Conservation (phyloP, 176 grass and related monocot genomes). For the Musa beccarii region DNA sequence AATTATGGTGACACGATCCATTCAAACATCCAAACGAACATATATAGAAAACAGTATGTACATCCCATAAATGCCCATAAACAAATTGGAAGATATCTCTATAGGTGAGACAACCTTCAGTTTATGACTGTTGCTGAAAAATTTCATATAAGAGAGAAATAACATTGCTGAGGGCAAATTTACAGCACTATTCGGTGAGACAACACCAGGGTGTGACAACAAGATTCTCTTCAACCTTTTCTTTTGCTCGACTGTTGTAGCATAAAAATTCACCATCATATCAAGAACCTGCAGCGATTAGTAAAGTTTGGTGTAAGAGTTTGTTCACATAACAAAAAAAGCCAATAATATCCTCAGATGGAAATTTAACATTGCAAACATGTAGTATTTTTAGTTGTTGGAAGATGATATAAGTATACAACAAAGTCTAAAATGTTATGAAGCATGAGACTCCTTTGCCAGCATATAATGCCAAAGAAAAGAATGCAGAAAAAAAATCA, state of each 20-base stretch:
- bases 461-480: background rate
- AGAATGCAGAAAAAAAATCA: background rate
- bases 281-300: slow-evolving; percentile 55
- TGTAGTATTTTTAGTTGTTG: too few species aligned
- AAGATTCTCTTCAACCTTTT: slow-evolving; percentile 52
- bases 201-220: slow-evolving; percentile 66
- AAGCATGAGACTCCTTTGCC: background rate
- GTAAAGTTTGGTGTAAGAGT: background rate
- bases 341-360: background rate
- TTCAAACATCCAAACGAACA: too few species aligned
- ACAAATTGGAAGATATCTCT: background rate
- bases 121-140: too few species aligned
- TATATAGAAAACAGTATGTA: too few species aligned
- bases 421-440: background rate
- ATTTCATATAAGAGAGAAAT: background rate
- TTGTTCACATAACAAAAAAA: background rate
- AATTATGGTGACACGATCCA: too few species aligned
- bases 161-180: slow-evolving; percentile 28
- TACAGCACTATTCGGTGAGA: slow-evolving; percentile 79
- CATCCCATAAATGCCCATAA: background rate
- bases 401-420: background rate
- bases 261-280: slow-evolving; percentile 61
- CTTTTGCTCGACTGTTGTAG: slow-evolving; percentile 29
- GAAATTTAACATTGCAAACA: background rate
- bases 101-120: too few species aligned